phyloP scores from a whole-genome alignment of 2,329 filamentous ascomycete species.

The Ascocoryne sarcoides region DNA sequence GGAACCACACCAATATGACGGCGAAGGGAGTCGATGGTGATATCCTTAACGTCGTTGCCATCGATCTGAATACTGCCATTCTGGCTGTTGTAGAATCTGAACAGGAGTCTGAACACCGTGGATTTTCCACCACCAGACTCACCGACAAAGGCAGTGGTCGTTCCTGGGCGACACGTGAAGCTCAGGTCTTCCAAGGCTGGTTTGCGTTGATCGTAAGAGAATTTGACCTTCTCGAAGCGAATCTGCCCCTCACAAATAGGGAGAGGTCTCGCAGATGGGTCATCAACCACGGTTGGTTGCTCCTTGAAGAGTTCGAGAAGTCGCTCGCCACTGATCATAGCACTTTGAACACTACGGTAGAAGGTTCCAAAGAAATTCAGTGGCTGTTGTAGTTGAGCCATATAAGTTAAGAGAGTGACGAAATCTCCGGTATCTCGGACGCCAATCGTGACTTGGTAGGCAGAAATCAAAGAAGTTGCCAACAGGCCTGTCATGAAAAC shows the following conservation, averaged over 20 bases:
- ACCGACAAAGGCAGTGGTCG: constrained; percentile 90
- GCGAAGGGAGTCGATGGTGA: constrained; percentile 90
- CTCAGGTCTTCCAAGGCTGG: constrained; percentile 75
- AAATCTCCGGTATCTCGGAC: constrained; percentile 61
- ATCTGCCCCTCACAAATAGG: constrained; percentile 70
- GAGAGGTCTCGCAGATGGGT: constrained; percentile 53
- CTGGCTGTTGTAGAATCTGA: constrained; percentile 87
- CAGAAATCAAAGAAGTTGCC: constrained; percentile 62
- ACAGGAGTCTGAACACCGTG: constrained; percentile 89
- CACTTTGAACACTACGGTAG: constrained; percentile 90
- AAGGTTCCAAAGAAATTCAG: constrained; percentile 90
- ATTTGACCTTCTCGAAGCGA: constrained; percentile 79
- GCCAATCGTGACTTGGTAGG: constrained; percentile 65
- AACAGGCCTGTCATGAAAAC: constrained; percentile 73
- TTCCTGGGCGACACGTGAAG: constrained; percentile 81
- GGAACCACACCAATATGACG: constrained; percentile 91
- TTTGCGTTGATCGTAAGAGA: constrained; percentile 81
- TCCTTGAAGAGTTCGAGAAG: constrained; percentile 96
- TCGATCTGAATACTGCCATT: constrained; percentile 78
- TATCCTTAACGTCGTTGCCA: constrained; percentile 70
- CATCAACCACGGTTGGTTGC: constrained; percentile 81
- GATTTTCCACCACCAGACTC: constrained; percentile 97
- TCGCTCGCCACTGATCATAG: constrained; percentile 94
- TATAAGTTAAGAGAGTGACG: constrained; percentile 65
- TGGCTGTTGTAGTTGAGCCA: constrained; percentile 71